Conservation (phyloP, 2,329 filamentous ascomycete species). For the Xylariaceae sp. region DNA sequence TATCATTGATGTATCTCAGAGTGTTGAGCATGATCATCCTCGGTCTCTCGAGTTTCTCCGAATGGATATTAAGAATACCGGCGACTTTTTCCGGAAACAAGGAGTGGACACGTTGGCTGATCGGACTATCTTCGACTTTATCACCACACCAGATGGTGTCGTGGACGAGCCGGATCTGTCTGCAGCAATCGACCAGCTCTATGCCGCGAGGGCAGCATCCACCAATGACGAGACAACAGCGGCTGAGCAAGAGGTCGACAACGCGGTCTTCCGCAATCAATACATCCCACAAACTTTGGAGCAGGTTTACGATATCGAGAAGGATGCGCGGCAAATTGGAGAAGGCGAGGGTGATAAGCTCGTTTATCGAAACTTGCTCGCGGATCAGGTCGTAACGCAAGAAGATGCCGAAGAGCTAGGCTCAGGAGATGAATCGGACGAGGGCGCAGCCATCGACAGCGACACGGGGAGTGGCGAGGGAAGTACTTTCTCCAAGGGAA, state of each 20-base stretch:
- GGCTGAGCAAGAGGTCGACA: slow-evolving; percentile 73
- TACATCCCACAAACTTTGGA: slow-evolving; percentile 96
- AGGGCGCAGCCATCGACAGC: slow-evolving; percentile 50
- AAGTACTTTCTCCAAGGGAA: slow-evolving; percentile 64
- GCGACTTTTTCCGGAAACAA: slow-evolving; percentile 87
- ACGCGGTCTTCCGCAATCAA: slow-evolving; percentile 91
- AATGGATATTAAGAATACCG: slow-evolving; percentile 98
- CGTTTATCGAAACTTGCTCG: slow-evolving; percentile 83
- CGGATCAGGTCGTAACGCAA: slow-evolving; percentile 61
- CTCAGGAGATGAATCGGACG: slow-evolving; percentile 49
- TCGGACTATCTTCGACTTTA: slow-evolving; percentile 80
- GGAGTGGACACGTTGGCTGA: slow-evolving; percentile 82
- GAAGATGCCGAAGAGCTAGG: slow-evolving; percentile 41
- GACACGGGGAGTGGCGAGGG: slow-evolving; percentile 53
- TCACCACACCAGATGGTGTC: slow-evolving; percentile 65
- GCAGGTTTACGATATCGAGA: slow-evolving; percentile 94
- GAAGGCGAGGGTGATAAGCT: slow-evolving; percentile 75
- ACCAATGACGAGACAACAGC: slow-evolving; percentile 53
- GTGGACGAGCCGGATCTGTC: slow-evolving; percentile 64
- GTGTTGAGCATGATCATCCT: slow-evolving; percentile 95
- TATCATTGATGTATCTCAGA: slow-evolving; percentile 97
- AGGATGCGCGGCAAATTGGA: slow-evolving; percentile 78
- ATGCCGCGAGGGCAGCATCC: slow-evolving; percentile 55
- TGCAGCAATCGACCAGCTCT: slow-evolving; percentile 67
- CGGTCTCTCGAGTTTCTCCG: slow-evolving; percentile 89